These are phyloP conservation scores for Magnusiomyces clavatus DNA, from an alignment of 1,139 yeast genomes.

Conservation along the genomic window DNA sequence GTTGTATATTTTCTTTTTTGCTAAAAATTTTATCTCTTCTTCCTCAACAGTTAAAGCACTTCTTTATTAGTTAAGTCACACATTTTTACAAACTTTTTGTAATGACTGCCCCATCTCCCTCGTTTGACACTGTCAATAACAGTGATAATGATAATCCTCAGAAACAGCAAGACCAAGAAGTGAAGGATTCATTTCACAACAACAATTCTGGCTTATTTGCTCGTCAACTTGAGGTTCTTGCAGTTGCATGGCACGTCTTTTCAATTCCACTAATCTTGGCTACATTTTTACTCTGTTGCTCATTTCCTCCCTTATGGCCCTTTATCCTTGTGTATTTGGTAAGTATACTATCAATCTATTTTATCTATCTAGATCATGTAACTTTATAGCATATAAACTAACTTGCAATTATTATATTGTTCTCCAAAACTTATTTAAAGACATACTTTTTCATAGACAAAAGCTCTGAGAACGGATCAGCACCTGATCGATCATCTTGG, in stretches of 20 bases:
- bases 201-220: no score
- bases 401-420: not conserved
- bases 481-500: conserved; percentile 47
- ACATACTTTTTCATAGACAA: conserved; percentile 54
- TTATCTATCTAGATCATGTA: conserved; percentile 21
- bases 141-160: no score
- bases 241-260: conserved; percentile 69
- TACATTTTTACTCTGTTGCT: conserved; percentile 48
- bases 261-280: conserved; percentile 56
- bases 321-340: conserved; percentile 39
- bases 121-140: no score
- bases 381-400: not conserved
- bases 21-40: no score
- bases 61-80: no score
- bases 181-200: no score
- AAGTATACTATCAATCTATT: conserved; percentile 3
- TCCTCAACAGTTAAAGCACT: no score
- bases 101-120: no score
- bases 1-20: no score
- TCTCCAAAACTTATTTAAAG: conserved; percentile 30
- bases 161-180: no score
- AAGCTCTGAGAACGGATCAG: conserved; percentile 69
- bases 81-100: no score
- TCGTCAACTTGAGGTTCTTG: conserved; percentile 19
- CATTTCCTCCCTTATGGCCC: conserved; percentile 69